These are phyloP conservation scores for Peniophora sp. DNA, from an alignment of 1,284 basidiomycete species.

Conservation along the genomic window DNA sequence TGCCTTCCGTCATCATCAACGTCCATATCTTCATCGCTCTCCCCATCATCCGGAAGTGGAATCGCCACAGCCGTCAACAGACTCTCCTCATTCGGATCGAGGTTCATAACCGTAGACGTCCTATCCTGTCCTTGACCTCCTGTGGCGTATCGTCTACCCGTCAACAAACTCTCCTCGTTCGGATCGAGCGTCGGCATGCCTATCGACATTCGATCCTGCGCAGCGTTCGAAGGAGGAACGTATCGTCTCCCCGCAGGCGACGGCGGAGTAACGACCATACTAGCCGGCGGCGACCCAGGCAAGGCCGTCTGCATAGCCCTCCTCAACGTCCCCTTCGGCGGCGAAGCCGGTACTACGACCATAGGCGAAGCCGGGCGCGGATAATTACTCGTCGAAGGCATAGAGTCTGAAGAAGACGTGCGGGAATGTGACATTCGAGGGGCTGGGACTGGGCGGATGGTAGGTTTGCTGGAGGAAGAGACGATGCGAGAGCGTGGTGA, in stretches of 20 bases:
- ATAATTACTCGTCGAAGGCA: slow-evolving; percentile 39
- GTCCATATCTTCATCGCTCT: slow-evolving; percentile 44
- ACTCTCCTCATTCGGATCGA: slow-evolving; percentile 44
- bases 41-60: slow-evolving; percentile 66
- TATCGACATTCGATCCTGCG: background rate
- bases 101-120: too few species aligned
- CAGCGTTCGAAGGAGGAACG: slow-evolving; percentile 16
- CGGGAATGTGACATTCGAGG: slow-evolving; percentile 26
- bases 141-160: too few species aligned
- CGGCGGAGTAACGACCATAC: slow-evolving; percentile 19
- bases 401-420: slow-evolving; percentile 20
- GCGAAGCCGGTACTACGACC: slow-evolving; percentile 22
- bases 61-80: slow-evolving; percentile 61
- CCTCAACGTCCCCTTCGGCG: slow-evolving; percentile 32
- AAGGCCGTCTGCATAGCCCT: slow-evolving; percentile 38
- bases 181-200: slow-evolving; percentile 11
- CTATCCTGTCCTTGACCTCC: too few species aligned
- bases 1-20: slow-evolving; percentile 35
- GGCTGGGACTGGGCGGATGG: slow-evolving; percentile 30
- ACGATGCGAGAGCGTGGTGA: slow-evolving; percentile 39
- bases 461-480: slow-evolving; percentile 25
- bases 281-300: slow-evolving; percentile 35
- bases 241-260: slow-evolving; percentile 32
- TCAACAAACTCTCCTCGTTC: slow-evolving; percentile 57
- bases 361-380: slow-evolving; percentile 49